Conservation (phyloP, 192 early-diverging fungal genomes). For the Backusella macrospora region DNA sequence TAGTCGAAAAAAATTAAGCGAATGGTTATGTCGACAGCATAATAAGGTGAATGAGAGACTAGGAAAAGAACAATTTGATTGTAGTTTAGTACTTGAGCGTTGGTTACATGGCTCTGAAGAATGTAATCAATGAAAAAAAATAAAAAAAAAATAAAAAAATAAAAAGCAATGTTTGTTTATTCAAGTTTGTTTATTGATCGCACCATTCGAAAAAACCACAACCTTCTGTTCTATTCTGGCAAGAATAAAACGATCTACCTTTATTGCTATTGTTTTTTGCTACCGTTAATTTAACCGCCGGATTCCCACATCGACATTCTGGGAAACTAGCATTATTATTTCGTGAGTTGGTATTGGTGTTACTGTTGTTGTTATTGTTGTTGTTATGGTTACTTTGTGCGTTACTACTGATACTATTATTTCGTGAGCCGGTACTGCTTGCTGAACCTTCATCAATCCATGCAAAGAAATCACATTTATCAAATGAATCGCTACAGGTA, state of each 20-base stretch:
- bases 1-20: slow-evolving; percentile 65
- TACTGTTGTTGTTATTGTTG: neutral
- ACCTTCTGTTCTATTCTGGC: neutral
- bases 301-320: neutral
- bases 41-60: slow-evolving; percentile 92
- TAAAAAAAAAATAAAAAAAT: neutral
- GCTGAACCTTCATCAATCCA: slow-evolving; percentile 6
- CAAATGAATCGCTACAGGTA: slow-evolving; percentile 25
- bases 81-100: slow-evolving; percentile 85
- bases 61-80: slow-evolving; percentile 92
- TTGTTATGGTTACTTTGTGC: no score
- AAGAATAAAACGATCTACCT: neutral
- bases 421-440: neutral
- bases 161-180: no score
- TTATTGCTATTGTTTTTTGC: neutral
- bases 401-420: neutral
- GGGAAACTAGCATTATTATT: neutral
- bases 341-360: neutral
- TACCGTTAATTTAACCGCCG: neutral
- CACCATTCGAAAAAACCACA: neutral
- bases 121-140: slow-evolving; percentile 4
- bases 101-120: slow-evolving; percentile 84
- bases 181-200: neutral
- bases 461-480: slow-evolving; percentile 26
- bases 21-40: slow-evolving; percentile 93